Percentiles rank a stretch among this genome's conserved stretches.
These are phyloP conservation scores for Malassezia slooffiae DNA, from an alignment of 1,284 basidiomycete genomes.

Conservation along the genomic window DNA sequence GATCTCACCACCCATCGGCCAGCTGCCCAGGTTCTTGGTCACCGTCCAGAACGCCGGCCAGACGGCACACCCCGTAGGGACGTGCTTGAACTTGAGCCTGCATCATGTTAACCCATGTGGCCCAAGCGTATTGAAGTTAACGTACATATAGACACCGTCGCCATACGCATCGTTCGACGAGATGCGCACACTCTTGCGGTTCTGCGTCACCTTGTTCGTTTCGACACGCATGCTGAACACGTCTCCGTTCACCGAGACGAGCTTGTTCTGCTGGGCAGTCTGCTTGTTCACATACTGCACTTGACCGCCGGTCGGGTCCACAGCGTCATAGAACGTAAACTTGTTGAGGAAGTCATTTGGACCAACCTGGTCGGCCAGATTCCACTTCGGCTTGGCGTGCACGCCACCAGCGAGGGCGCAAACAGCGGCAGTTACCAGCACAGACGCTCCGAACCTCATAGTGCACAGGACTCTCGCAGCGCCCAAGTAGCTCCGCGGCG, in stretches of 20 bases:
- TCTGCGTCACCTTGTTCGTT: slow-evolving; percentile 19
- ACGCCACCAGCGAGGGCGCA: too few relatives aligned
- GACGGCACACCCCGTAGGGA: slow-evolving; percentile 34
- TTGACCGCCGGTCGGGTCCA: slow-evolving; percentile 35
- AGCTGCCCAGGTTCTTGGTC: slow-evolving; percentile 22
- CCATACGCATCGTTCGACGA: slow-evolving; percentile 27
- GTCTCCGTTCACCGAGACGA: slow-evolving; percentile 28
- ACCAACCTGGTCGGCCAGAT: slow-evolving; percentile 11
- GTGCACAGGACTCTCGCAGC: too few relatives aligned
- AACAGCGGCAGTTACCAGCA: too few relatives aligned
- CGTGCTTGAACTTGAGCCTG: slow-evolving; percentile 32
- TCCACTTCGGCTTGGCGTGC: slow-evolving; percentile 24
- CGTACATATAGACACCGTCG: slow-evolving; percentile 35
- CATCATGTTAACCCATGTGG: background rate
- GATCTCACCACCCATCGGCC: slow-evolving; percentile 43
- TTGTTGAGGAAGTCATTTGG: slow-evolving; percentile 26
- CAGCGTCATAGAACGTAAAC: slow-evolving; percentile 31
- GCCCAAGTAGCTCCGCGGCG: too few relatives aligned
- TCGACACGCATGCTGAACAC: slow-evolving; percentile 36
- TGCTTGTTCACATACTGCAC: slow-evolving; percentile 28
- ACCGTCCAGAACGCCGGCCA: slow-evolving; percentile 46
- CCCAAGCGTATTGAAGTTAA: background rate
- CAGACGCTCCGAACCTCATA: too few relatives aligned
- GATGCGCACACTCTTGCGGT: slow-evolving; percentile 34
- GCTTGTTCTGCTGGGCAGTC: slow-evolving; percentile 23